Base-by-base conservation (phyloP, 805 yeast genomes). In the Candida rishiriensis region DNA sequence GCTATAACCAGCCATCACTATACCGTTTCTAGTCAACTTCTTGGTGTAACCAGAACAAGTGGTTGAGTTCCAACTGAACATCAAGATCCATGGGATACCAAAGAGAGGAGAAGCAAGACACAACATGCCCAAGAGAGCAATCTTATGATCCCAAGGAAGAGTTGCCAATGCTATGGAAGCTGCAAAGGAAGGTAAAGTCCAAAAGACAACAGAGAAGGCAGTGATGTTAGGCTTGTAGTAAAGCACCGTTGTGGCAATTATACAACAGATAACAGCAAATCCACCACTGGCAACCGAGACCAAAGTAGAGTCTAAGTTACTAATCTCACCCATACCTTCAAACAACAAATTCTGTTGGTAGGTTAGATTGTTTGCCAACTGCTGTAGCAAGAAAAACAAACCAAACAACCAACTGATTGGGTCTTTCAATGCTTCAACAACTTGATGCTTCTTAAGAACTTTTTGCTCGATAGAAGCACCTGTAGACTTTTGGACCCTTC, bases 221-320 rank as follows among this genome's bases (percentile, higher is more conserved):
- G 73, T 64, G 11, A 61, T 65, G 51, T 70, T 62, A 18, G 68
- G 68, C 37, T 57, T 55, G 34, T 47, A 57, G 36, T 63, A 52
- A 29, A 73, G 47, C 11, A 65, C 40, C 16, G 55, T 47, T 2
- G 75, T 68, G 1, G 73, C 69, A 33, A 71, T 40, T 3, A 73
- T 48, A 47, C 71, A 61, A 46, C 67, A 66, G n/a, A 69, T 40
- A 10, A 67, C 68, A 10, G 74, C 71, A 49, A 67, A 76, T 1
- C 79, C 79, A 49, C 78, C 74, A 34, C 74, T 63, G 0, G 80
- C 83, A 37, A 74, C 80, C 11, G 77, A 68, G 5, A 77, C 79
- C 36, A 78, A 62, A 0, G 81, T 76, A 1, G 82, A 47, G 66
- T 70, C 53, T 74, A 60, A 46, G 63, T 70, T 16, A 66, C 58